Evolutionary conservation across 2,329 filamentous ascomycete species (phyloP), one percentile per base, ranked within the genome.

Genomic region (Cladobotryum mycophilum): DNA sequence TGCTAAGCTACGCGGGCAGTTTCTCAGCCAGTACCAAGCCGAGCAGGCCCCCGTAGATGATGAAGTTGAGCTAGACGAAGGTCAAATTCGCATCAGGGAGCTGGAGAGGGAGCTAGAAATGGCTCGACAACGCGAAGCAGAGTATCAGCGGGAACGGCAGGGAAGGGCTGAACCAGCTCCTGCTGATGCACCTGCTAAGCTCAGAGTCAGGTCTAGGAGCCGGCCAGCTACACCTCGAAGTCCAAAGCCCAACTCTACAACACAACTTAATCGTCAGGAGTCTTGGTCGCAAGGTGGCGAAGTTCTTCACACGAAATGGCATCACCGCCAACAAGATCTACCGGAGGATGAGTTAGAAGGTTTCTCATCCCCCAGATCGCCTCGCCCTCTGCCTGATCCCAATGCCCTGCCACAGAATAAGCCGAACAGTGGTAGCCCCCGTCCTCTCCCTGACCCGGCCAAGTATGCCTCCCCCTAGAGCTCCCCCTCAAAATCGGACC

Each of bases 11-110:
- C 85, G 84, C 53, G 90, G 90, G 2, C 90, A 96, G 63, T 91
- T 85, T 60, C 77, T 95, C 46, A 92, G 88, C 62, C 87, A 96
- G 64, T 95, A 96, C 64, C 86, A 89, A 65, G 82, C 85, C 17
- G 84, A 89, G 58, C 82, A 63, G 67, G 75, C 54, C 61, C 52
- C 63, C 63, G 61, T 52, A 51, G 58, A 22, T 58, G 60, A 35
- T 55, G 62, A 17, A 67, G 64, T 22, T 67, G 65, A 63, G 43
- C 45, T 67, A 20, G 59, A 66, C 15, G 72, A 75, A 48, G 78
- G 92, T 65, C 81, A 76, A 55, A 79, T 76, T 56, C 82, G 90
- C 38, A 84, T 96, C 55, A 80, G 80, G 60, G 85, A 96, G 64
- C 76, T 97, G 5, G 92, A 97, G 69, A 76, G 80, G 70, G 74